Evolutionary conservation across 2,329 filamentous ascomycete species (phyloP).

Genomic region (Phaeoacremonium minimum): DNA sequence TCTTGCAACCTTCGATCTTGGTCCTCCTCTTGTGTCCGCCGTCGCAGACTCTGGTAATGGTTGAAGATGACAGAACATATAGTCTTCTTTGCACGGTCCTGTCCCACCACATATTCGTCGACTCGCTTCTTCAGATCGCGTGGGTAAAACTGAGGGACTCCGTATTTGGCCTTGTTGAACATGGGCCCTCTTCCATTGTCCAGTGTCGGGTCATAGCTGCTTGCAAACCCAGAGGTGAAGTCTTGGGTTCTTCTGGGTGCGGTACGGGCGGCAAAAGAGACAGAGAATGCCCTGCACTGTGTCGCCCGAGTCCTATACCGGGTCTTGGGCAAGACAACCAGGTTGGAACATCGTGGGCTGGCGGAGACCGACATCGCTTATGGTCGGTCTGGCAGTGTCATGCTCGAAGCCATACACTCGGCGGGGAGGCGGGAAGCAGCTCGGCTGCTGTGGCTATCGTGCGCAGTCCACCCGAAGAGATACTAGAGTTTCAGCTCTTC

Average conservation of each 20-base stretch:
- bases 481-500: too few species aligned
- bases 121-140: conserved; percentile 80
- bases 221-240: conserved; percentile 55
- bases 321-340: not conserved
- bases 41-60: conserved; percentile 85
- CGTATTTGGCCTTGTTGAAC: conserved; percentile 53
- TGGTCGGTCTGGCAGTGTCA: not conserved
- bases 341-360: conserved; percentile 7
- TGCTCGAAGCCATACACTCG: too few species aligned
- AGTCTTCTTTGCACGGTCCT: conserved; percentile 90
- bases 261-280: conserved; percentile 18
- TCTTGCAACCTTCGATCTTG: conserved; percentile 53
- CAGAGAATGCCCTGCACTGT: conserved; percentile 19
- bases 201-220: conserved; percentile 51
- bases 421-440: too few species aligned
- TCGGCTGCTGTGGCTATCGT: too few species aligned
- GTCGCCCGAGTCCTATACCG: not conserved
- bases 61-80: conserved; percentile 93
- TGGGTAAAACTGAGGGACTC: conserved; percentile 61
- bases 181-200: conserved; percentile 55
- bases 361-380: conserved; percentile 10
- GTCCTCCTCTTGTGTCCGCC: conserved; percentile 74
- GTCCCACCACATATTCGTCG: conserved; percentile 94
- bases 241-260: conserved; percentile 37
- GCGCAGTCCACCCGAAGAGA: too few species aligned